Evolutionary conservation across 352 stramenopile genomes (phyloP).

Genomic region (Phytophthora colocasiae): DNA sequence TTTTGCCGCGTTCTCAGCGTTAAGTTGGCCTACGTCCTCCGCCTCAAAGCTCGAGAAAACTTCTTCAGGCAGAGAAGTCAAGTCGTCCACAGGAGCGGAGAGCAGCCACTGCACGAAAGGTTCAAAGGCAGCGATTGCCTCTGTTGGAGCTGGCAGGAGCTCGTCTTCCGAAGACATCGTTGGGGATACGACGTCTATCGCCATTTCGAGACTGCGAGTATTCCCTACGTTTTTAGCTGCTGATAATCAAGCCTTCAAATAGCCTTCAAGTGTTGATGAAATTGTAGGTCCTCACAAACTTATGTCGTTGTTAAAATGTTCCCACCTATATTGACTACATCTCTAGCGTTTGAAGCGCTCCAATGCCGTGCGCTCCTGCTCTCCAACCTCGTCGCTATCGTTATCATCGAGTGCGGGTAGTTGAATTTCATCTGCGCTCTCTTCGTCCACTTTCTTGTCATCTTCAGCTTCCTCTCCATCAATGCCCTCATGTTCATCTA

Average conservation of each 20-base stretch:
- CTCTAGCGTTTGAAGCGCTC: constrained; percentile 34
- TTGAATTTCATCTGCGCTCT: constrained; percentile 29
- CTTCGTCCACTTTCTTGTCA: constrained; percentile 15
- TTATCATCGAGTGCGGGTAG: constrained; percentile 27
- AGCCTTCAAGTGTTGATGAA: not conserved
- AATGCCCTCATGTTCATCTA: constrained; percentile 17
- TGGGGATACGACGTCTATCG: constrained; percentile 15
- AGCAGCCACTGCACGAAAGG: constrained; percentile 74
- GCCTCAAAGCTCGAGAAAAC: constrained; percentile 4
- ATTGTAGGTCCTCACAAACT: not conserved
- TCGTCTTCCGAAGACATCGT: constrained; percentile 25
- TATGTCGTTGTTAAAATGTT: constrained; percentile 29
- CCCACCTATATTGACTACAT: constrained; percentile 17
- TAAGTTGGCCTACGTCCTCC: constrained; percentile 1
- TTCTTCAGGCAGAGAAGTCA: constrained; percentile 40
- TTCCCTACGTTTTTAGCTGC: constrained; percentile 9
- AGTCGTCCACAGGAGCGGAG: constrained; percentile 48
- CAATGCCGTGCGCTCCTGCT: constrained; percentile 25
- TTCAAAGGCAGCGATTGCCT: constrained; percentile 47
- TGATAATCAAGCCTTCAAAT: constrained; percentile 30
- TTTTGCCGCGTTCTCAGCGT: constrained; percentile 3
- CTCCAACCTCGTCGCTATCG: constrained; percentile 32
- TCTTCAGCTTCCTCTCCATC: constrained; percentile 9
- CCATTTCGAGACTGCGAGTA: constrained; percentile 15
- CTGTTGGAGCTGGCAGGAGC: constrained; percentile 43